Evolutionary conservation across 805 yeast species (phyloP), one percentile per base, ranked within the genome.

Genomic region (Saturnispora kantuleensis): DNA sequence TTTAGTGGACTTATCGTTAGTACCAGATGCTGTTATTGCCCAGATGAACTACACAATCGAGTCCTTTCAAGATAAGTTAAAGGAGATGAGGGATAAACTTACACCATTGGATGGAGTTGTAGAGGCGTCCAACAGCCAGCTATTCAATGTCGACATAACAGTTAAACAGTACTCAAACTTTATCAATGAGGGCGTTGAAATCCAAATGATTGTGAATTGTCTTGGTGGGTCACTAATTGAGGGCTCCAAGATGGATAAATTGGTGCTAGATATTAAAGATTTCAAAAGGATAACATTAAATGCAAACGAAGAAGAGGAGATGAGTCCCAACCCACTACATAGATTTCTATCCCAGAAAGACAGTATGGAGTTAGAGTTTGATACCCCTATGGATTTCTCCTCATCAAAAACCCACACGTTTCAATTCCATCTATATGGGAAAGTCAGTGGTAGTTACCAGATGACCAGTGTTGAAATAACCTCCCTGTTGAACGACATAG

Each of bases 181-280:
- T 18, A 37, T 46, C 30, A 33, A 44, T 30, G 49, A 48, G 11
- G 49, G 46, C 21, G 42, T 46, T 11, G 49, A 49, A 16, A 17
- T 68, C 9, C 74, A 70, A 47, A 2, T 70, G 6, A 46, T 47
- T 1, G 35, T 70, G 16, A 49, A 47, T 6, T 62, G 63, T 2
- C 50, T 45, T n/a, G 49, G 56, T 28, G 63, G 62, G 47, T 42
- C 42, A 3, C 31, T 58, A 38, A 42, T 55, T 44, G 41, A 50
- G 2, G 16, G 44, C 7, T 28, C 56, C 6, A 41, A 47, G 7
- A 45, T 59, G 8, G 50, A 55, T 16, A 42, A 43, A n/a, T 11
- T 61, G 3, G 47, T 29, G 3, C 42, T 62, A 28, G 49, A 47
- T n/a, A 47, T 60, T 29, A 48, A 52, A 6, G 52, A 52, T 21